phyloP scores from a whole-genome alignment of 306 rosid species.

The Acacia crassicarpa region DNA sequence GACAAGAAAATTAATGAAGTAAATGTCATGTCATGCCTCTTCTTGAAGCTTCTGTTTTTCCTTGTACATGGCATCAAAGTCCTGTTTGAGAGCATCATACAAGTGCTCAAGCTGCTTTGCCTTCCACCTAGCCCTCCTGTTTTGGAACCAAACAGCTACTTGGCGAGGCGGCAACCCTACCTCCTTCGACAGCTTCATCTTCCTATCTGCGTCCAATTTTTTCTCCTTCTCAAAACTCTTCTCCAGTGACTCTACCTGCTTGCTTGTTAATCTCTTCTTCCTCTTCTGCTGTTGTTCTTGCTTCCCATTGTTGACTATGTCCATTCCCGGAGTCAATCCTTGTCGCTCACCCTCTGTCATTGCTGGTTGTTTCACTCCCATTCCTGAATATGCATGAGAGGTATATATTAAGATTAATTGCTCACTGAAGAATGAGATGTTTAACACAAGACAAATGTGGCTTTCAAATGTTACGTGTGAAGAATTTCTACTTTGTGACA shows the following conservation, averaged over 20 bases:
- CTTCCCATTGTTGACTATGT: constrained; percentile 28
- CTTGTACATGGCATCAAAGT: constrained; percentile 56
- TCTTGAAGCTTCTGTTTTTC: constrained; percentile 75
- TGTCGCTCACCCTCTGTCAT: constrained; percentile 44
- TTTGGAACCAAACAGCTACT: constrained; percentile 93
- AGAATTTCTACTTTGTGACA: not conserved
- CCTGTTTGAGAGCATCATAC: constrained; percentile 74
- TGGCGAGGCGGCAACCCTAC: constrained; percentile 88
- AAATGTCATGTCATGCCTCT: constrained; percentile 50
- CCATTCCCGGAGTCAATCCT: constrained; percentile 38
- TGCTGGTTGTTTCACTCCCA: constrained; percentile 54
- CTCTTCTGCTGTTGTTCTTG: constrained; percentile 65
- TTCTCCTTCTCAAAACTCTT: constrained; percentile 79
- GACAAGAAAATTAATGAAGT: not conserved
- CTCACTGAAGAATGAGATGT: not conserved
- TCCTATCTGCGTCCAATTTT: constrained; percentile 74
- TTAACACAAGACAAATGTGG: not conserved
- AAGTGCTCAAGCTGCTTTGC: constrained; percentile 73
- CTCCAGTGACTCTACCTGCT: constrained; percentile 76
- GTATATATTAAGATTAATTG: not conserved
- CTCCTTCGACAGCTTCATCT: constrained; percentile 77
- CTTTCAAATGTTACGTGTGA: not conserved
- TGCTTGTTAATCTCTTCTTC: constrained; percentile 63
- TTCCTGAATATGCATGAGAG: constrained; percentile 33
- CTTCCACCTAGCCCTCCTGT: constrained; percentile 90